Base-by-base conservation (phyloP, 148 eudicot genomes). In the Chenopodium berlandieri region DNA sequence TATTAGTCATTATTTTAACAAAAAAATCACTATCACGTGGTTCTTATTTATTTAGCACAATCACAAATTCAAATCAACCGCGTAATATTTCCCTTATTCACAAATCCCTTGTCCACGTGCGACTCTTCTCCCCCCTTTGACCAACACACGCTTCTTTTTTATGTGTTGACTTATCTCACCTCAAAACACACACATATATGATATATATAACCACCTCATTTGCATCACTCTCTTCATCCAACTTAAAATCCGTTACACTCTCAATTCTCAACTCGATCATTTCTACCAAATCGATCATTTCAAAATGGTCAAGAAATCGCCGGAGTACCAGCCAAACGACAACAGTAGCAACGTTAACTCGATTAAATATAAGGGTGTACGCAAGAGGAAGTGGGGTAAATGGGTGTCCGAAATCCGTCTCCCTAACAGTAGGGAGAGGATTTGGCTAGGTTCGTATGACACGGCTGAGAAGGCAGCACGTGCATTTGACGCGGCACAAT, bases 361-460 rank as follows among this genome's bases (percentile, higher is more conserved):
- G n/a, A 13, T 62, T 6, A 91, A 91, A 84, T 94, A 88, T 78
- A 93, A 78, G 76, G 98, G 98, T 1, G 98, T 95, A 10, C 62
- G 98, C 31, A 89, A 89, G 93, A 78, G 98, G 78, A 93, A 93
- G 64, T 95, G 98, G 98, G 98, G 98, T 0, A 95, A 95, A 50
- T 95, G 88, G 85, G 97, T 95, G 3, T 95, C 97, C 10, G 98
- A 95, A 58, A 89, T 95, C 46, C 90, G 98, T 8, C 84, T 93
- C 0, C 98, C 98, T 0, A 89, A 95, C 60, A 87, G 97, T 78
- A 87, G 98, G 12, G 97, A 93, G 37, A 76, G 98, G 54, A 95
- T 95, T 10, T 95, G 98, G 98, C 34, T 95, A 4, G 98, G 98
- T 0, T 93, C 97, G 0, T 93, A 82, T 71, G 90, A 91, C 74